Base-by-base conservation (phyloP, 1,139 yeast genomes). In the Saccharomycopsis hybrid region DNA sequence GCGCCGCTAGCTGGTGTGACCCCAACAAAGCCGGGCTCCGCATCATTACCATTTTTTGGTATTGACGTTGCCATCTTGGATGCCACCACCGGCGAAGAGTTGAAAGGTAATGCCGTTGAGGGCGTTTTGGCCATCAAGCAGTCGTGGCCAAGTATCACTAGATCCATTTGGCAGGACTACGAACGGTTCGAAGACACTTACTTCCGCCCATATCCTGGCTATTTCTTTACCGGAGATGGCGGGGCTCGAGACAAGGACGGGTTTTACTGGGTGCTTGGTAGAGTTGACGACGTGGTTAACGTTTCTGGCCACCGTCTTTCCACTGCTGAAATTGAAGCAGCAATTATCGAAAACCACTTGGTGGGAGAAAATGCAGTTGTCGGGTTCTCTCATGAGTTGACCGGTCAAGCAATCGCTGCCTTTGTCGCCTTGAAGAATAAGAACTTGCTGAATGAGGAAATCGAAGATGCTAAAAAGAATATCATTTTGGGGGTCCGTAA, bases 111-210 rank as follows among this genome's bases (percentile, higher is more conserved):
- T 64, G 96, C 90, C 60, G 95, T 88, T 53, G 97, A 87, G 70
- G 98, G 98, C 69, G 97, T 92, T 45, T 74, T 92, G 59, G 97
- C 96, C 31, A 76, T 92, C 60, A 83, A 82, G 68, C 74, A 78
- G 55, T 77, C 97, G 43, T 92, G 98, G 98, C 98, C 98, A 56
- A 88, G 97, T 28, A 88, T 92, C 92, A 96, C 97, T 46, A 85
- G 98, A 72, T 78, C 97, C 36, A 96, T 92, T 56, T 89, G 88
- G 85, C 84, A 82, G 63, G 88, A 92, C 71, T 96, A 92, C 71
- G 73, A 75, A 58, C 83, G 95, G 68, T 92, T 80, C 74, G 73
- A 89, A 73, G 97, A 90, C 62, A 92, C 97, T 50, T 92, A 92
- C 71, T 75, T 92, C 69, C 84, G 84, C 60, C 97, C 97, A 55